A percentile compares a stretch with the other conserved stretches of the same genome.
Evolutionary conservation across 192 early-diverging fungal species (phyloP).

Genomic region (Rhizophagus sp.): DNA sequence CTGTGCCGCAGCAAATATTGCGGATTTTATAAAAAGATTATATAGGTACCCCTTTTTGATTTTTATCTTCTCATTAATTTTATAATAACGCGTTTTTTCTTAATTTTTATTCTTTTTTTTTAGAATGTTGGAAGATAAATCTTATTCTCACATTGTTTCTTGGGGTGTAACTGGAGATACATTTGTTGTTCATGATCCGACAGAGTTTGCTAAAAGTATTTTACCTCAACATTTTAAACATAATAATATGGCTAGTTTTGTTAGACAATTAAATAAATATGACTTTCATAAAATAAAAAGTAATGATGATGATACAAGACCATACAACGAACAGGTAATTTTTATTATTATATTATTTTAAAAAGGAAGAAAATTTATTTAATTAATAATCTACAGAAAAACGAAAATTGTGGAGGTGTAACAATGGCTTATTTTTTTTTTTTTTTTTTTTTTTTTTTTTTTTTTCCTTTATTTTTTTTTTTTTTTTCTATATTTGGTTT

Average conservation of each 20-base stretch:
- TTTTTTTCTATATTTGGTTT: too few species aligned
- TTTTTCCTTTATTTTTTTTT: too few species aligned
- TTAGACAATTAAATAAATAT: conserved; percentile 66
- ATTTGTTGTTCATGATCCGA: conserved; percentile 73
- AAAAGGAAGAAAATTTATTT: background rate
- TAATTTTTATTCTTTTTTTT: conserved; percentile 9
- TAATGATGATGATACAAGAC: conserved; percentile 36
- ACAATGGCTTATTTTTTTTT: too few species aligned
- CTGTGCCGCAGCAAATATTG: conserved; percentile 43
- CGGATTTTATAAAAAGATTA: conserved; percentile 67
- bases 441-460: too few species aligned
- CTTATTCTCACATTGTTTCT: conserved; percentile 53
- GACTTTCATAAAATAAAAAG: conserved; percentile 65
- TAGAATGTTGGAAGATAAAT: conserved; percentile 73
- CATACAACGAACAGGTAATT: conserved; percentile 47
- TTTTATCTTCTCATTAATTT: too few species aligned
- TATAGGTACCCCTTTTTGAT: conserved; percentile 37
- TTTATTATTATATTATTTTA: background rate
- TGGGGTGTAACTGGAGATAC: conserved; percentile 67
- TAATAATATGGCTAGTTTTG: conserved; percentile 55
- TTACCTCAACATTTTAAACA: conserved; percentile 62
- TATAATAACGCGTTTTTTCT: conserved; percentile 2
- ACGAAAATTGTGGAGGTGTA: too few species aligned
- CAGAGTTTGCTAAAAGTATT: conserved; percentile 55
- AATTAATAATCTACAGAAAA: background rate